Evolutionary conservation across 371 early-diverging fungal genomes (phyloP).

Genomic region (Mucor velutinosus): DNA sequence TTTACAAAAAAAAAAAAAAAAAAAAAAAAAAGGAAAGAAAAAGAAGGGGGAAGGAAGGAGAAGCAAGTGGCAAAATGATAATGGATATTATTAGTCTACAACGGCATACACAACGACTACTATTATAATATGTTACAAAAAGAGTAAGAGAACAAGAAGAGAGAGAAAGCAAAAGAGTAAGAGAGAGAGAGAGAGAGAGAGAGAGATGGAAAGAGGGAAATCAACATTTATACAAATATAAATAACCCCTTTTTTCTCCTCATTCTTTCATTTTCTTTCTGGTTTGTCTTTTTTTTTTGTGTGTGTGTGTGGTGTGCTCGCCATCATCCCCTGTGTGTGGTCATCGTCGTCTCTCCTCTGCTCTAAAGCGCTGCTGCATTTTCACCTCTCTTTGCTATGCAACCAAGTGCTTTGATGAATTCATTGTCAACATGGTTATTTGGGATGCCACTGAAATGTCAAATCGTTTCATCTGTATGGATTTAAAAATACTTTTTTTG

Average conservation of each 20-base stretch:
- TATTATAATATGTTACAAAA: background rate
- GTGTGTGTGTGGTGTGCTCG: too few relatives aligned
- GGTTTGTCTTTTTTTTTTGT: background rate
- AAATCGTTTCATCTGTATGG: background rate
- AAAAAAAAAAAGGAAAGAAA: background rate
- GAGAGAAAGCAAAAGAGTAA: background rate
- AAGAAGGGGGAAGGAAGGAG: background rate
- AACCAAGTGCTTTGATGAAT: too few relatives aligned
- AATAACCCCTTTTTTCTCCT: background rate
- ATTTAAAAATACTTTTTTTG: too few relatives aligned
- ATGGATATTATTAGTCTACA: background rate
- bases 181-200: background rate
- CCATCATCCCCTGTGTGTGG: background rate
- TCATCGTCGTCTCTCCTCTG: background rate
- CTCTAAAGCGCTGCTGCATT: background rate
- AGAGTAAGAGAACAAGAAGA: background rate
- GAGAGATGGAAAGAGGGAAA: background rate
- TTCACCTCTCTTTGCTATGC: too few relatives aligned
- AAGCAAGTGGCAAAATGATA: background rate
- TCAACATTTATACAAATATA: background rate
- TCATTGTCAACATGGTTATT: too few relatives aligned
- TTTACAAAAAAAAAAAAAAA: background rate
- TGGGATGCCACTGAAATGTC: background rate
- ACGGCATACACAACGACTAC: background rate
- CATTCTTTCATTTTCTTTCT: background rate